A percentile compares a stretch with the other conserved stretches of the same genome.
Conservation (phyloP, 257 asterid species). For the Voacanga thouarsii region DNA sequence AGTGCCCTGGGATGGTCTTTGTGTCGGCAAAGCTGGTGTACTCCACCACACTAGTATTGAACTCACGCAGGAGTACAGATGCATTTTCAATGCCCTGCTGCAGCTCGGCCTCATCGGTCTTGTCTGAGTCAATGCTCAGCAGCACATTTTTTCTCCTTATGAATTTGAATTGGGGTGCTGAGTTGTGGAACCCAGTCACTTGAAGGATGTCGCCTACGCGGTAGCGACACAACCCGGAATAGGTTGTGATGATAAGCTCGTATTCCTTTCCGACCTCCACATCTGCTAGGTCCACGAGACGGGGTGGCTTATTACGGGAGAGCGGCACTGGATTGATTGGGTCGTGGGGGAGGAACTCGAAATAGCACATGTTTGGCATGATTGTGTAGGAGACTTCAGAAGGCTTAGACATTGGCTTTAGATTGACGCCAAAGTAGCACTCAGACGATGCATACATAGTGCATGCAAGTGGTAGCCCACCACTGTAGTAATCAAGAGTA, state of each 20-base stretch:
- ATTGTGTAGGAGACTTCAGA: conserved; percentile 63
- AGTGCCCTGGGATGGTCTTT: conserved; percentile 66
- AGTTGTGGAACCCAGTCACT: conserved; percentile 61
- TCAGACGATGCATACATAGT: conserved; percentile 91
- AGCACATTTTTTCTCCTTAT: conserved; percentile 62
- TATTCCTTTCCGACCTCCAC: conserved; percentile 70
- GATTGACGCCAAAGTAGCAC: conserved; percentile 72
- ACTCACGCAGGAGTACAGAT: conserved; percentile 26
- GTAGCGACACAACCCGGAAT: conserved; percentile 69
- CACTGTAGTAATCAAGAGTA: conserved; percentile 68
- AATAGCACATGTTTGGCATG: conserved; percentile 93
- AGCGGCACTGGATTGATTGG: conserved; percentile 22
- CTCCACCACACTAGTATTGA: conserved; percentile 46
- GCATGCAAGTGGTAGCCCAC: conserved; percentile 62
- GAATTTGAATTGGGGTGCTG: conserved; percentile 74
- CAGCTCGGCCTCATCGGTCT: conserved; percentile 69
- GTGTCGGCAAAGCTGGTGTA: conserved; percentile 75
- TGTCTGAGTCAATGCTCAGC: conserved; percentile 69
- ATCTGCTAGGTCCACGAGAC: conserved; percentile 57
- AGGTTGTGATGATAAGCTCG: conserved; percentile 72
- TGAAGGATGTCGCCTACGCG: conserved; percentile 78
- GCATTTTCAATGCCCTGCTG: conserved; percentile 64
- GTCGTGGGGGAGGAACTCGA: conserved; percentile 71
- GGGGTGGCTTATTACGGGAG: conserved; percentile 39
- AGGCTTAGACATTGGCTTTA: conserved; percentile 65